Evolutionary conservation across 2,329 filamentous ascomycete species (phyloP), one percentile per base, ranked within the genome.

Genomic region (Fusarium sp.): DNA sequence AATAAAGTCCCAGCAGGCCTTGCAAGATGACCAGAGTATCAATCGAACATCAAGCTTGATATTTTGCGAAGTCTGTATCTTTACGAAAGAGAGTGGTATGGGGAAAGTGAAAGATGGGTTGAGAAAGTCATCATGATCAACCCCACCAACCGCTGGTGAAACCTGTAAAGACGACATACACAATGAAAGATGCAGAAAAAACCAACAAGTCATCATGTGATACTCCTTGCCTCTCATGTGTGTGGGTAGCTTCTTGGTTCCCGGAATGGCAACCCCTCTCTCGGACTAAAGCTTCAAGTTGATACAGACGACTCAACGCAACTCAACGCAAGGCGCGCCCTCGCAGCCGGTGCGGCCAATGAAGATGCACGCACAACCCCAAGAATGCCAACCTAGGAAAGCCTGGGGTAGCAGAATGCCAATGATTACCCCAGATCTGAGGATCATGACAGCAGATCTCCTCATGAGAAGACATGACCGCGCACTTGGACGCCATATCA

Each of bases 241-340:
- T 42, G 49, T 43, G 49, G 48, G 40, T n/a, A 66, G 33, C 33
- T 67, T 64, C 56, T 58, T 66, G 53, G 58, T 69, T 41, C 43
- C 58, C 59, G 61, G 49, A 58, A 47, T 42, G 41, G 33, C 40
- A 59, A 49, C 39, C 37, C 43, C 53, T 42, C 54, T 37, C 45
- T 62, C 51, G 41, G 55, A 46, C 47, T 23, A 50, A 53, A 59
- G 59, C 50, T 66, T 52, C 52, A 59, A 33, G 57, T 64, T 50
- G 49, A 50, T 17, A 23, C 27, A 25, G 23, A 56, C 50, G 46
- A 33, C 49, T 55, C 50, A 49, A 56, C 45, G 51, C 47, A 55
- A 63, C 49, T 55, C 48, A 45, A 58, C 42, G 53, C 45, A 52
- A 63, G 50, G 48, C 27, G 42, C 39, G 25, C 42, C 33, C 45